phyloP scores from a whole-genome alignment of 164 flowering plant genomes.

The Cinnamomum chago region DNA sequence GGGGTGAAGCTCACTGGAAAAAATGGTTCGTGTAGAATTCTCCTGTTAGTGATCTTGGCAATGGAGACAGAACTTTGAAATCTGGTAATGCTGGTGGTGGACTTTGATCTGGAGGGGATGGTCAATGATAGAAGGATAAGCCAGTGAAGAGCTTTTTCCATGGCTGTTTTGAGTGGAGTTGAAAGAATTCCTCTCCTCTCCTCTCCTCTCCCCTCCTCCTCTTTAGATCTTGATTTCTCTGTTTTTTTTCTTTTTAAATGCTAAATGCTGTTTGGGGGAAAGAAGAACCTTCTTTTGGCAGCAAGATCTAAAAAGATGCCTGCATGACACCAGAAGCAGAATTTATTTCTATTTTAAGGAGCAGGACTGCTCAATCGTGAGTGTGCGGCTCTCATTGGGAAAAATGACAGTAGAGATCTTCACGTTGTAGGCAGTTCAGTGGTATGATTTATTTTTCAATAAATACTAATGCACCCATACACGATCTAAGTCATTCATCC shows the following conservation, averaged over 20 bases:
- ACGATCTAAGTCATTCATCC: too few relatives aligned
- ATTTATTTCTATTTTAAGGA: too few relatives aligned
- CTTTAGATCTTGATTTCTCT: neutral
- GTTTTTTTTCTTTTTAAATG: neutral
- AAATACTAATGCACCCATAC: too few relatives aligned
- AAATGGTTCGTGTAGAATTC: slow-evolving; percentile 86
- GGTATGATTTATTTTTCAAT: too few relatives aligned
- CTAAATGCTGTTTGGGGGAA: neutral
- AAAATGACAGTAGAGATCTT: too few relatives aligned
- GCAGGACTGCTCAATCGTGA: too few relatives aligned
- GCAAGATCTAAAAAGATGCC: slow-evolving; percentile 9
- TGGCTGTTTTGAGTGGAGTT: slow-evolving; percentile 5
- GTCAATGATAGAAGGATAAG: neutral
- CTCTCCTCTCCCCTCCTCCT: neutral
- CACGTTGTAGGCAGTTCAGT: too few relatives aligned
- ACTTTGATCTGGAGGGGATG: neutral
- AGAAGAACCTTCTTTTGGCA: neutral
- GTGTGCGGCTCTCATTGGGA: too few relatives aligned
- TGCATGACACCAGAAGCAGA: neutral
- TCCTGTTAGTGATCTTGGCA: neutral
- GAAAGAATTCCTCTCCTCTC: neutral
- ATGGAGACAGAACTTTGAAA: neutral
- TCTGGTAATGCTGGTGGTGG: neutral
- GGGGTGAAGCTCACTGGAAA: slow-evolving; percentile 54
- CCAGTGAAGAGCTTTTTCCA: neutral